A percentile compares a stretch with the other conserved stretches of the same genome.
Evolutionary conservation across 257 asterid genomes (phyloP).

Genomic region (Rubia yunnanensis): DNA sequence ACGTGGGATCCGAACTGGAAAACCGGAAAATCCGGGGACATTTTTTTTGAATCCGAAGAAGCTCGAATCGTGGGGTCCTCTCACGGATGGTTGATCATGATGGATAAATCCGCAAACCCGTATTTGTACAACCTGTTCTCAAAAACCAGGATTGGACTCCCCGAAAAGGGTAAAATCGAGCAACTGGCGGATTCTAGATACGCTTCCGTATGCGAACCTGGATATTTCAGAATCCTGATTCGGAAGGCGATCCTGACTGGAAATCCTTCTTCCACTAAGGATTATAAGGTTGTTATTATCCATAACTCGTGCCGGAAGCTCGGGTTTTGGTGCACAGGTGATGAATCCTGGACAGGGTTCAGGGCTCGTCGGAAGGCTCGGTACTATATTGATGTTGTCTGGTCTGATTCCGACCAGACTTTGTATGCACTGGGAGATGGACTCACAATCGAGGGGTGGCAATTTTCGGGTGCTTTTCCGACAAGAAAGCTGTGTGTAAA

Average conservation of each 20-base stretch:
- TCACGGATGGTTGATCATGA: neutral
- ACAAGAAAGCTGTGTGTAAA: neutral
- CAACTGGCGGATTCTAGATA: neutral
- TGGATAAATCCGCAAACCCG: neutral
- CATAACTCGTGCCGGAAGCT: neutral
- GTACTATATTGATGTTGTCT: neutral
- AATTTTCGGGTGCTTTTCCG: neutral
- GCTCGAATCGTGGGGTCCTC: constrained; percentile 3
- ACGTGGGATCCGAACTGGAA: neutral
- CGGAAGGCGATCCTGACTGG: constrained; percentile 4
- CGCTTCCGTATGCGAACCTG: no score
- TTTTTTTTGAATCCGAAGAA: neutral
- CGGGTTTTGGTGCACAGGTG: neutral
- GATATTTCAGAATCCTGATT: neutral
- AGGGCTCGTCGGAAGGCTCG: neutral
- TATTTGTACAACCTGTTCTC: constrained; percentile 3
- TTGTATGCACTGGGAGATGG: neutral
- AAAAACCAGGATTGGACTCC: neutral
- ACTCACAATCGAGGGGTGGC: neutral
- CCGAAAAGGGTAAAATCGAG: neutral
- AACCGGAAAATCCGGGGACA: neutral
- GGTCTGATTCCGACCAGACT: neutral
- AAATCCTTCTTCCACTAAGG: neutral
- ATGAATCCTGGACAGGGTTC: neutral
- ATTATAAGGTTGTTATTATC: neutral